Evolutionary conservation across 306 rosid species (phyloP).

Genomic region (Pachyrhizus erosus): DNA sequence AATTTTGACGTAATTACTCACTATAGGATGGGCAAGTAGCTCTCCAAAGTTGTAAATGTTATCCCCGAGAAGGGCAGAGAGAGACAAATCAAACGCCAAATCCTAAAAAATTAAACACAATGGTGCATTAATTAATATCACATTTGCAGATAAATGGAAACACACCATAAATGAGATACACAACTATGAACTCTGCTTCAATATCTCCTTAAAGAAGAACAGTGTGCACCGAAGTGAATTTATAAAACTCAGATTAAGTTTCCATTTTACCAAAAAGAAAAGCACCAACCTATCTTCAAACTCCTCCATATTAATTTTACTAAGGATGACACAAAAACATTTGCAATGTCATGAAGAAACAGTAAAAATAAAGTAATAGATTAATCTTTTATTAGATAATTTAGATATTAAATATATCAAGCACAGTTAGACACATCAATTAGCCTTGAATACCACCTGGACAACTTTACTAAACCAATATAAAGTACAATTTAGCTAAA

Average conservation of each 20-base stretch:
- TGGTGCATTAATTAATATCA: slow-evolving; percentile 23
- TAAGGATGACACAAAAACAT: neutral
- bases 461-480: neutral
- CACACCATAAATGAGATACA: slow-evolving; percentile 7
- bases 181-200: neutral
- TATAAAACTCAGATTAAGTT: slow-evolving; percentile 4
- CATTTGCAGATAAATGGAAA: slow-evolving; percentile 18
- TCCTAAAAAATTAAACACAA: slow-evolving; percentile 61
- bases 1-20: slow-evolving; percentile 50
- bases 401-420: neutral
- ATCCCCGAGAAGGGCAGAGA: slow-evolving; percentile 96
- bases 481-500: slow-evolving; percentile 1
- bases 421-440: neutral
- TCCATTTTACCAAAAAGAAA: slow-evolving; percentile 24
- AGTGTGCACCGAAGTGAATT: neutral
- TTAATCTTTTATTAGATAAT: neutral
- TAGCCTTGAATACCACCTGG: neutral
- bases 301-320: neutral
- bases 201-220: slow-evolving; percentile 26
- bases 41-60: slow-evolving; percentile 99
- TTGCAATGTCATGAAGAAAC: neutral
- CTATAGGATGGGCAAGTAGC: slow-evolving; percentile 97
- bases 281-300: slow-evolving; percentile 17
- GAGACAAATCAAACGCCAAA: slow-evolving; percentile 96
- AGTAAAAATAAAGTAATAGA: neutral